Evolutionary conservation across 306 rosid genomes (phyloP), one percentile per base, ranked within the genome.

Genomic region (Biancaea sappan): DNA sequence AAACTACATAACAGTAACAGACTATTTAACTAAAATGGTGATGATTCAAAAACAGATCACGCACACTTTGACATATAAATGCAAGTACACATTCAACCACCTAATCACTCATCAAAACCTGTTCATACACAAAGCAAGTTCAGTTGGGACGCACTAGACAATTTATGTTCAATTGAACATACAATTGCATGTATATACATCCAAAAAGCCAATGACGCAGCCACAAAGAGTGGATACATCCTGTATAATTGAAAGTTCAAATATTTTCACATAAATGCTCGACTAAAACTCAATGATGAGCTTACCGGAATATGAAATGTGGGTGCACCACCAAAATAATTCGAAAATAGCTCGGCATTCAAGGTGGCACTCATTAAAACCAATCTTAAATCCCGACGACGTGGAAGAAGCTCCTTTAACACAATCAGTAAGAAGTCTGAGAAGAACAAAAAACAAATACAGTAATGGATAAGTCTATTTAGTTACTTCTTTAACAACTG

Each of bases 341-440:
- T 90, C 1, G 98, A 89, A 74, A 95, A 95, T 48, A 92, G 91
- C 77, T 92, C 96, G 14, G 99, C 93, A 74, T 95, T 92, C 78
- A 95, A 84, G 80, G 97, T 92, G 57, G 99, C 99, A 82, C 99
- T 95, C 99, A 95, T 95, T 80, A 95, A 84, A 83, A 90, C 86
- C 84, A 95, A 69, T 77, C 95, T 90, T 56, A 95, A 82, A 70
- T 95, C 98, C 46, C 87, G 98, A 11, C 97, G 93, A 29, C 88
- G 92, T 71, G 96, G 91, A 72, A 95, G 98, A 69, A 95, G 98
- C 78, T 95, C 98, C 85, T 92, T 95, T 38, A 95, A 87, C 77
- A 95, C 98, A 83, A 95, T 95, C 35, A 95, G 92, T 68, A 95
- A 89, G 88, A 95, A 95, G 83, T 95, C 99, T 92, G 87, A 6